phyloP scores from a whole-genome alignment of 2,329 filamentous ascomycete genomes.

The Fonsecaea multimorphosa region DNA sequence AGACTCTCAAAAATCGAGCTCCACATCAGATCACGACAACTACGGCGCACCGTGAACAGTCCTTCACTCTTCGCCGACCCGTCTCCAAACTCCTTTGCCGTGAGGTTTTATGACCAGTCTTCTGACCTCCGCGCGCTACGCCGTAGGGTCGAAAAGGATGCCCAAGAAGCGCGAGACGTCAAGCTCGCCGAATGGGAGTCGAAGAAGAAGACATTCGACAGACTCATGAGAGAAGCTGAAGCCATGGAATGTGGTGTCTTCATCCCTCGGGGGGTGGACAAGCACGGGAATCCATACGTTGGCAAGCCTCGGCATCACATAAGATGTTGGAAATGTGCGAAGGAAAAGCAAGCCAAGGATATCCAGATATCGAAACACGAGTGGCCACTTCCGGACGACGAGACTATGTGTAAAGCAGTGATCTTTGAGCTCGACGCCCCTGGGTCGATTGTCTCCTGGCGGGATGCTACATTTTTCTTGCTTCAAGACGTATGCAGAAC shows the following conservation, averaged over 20 bases:
- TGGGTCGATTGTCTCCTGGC: conserved; percentile 53
- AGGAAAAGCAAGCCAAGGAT: conserved; percentile 42
- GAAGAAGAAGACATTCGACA: conserved; percentile 42
- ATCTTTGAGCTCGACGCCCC: conserved; percentile 62
- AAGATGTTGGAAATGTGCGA: conserved; percentile 49
- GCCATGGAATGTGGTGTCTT: conserved; percentile 22
- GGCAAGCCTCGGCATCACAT: conserved; percentile 8
- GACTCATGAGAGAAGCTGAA: conserved; percentile 38
- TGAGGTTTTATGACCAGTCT: conserved; percentile 57
- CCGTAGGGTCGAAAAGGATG: conserved; percentile 49
- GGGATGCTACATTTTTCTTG: conserved; percentile 56
- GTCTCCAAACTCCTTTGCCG: conserved; percentile 51
- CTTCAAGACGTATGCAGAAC: conserved; percentile 45
- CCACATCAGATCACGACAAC: conserved; percentile 52
- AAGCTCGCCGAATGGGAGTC: conserved; percentile 47
- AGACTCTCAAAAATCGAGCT: conserved; percentile 55
- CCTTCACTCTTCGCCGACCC: conserved; percentile 50
- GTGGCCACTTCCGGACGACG: conserved; percentile 59
- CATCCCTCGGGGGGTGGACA: conserved; percentile 4
- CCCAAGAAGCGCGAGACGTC: conserved; percentile 38
- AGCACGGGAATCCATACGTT: neutral
- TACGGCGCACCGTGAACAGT: conserved; percentile 27
- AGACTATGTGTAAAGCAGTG: conserved; percentile 48
- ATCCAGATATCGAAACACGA: conserved; percentile 60
- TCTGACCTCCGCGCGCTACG: conserved; percentile 47